Conservation (phyloP, 805 yeast species). For the Ogataea wickerhamii region DNA sequence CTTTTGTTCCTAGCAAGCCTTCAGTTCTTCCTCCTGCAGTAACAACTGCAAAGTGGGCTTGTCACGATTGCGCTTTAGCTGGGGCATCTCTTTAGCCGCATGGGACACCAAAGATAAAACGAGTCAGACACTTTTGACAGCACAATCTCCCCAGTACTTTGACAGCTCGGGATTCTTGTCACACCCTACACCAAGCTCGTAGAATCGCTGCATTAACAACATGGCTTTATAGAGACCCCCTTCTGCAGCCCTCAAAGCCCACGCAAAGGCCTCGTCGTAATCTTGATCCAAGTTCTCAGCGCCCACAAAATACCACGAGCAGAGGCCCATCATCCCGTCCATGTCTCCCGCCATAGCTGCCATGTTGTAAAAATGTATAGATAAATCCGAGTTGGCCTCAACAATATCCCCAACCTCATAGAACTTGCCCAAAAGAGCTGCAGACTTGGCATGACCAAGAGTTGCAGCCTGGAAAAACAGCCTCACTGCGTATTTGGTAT, state of each 20-base stretch:
- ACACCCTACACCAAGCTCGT: conserved; percentile 87
- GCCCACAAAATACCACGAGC: conserved; percentile 96
- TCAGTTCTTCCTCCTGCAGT: no score
- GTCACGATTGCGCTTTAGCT: no score
- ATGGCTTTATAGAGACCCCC: conserved; percentile 78
- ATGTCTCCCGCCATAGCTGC: conserved; percentile 90
- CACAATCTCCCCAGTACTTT: conserved; percentile 69
- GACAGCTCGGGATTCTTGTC: conserved; percentile 54
- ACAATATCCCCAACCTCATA: conserved; percentile 80
- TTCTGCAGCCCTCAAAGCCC: conserved; percentile 88
- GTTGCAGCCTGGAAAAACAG: conserved; percentile 86
- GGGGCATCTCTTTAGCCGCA: no score
- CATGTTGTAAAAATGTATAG: conserved; percentile 88
- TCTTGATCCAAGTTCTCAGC: conserved; percentile 81
- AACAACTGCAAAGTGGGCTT: no score
- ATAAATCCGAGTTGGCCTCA: conserved; percentile 74
- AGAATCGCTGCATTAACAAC: conserved; percentile 77
- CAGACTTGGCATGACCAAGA: conserved; percentile 78
- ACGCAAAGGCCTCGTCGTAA: conserved; percentile 83
- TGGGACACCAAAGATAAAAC: no score
- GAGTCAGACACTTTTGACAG: no score
- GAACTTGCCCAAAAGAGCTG: conserved; percentile 72
- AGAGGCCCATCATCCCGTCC: conserved; percentile 84
- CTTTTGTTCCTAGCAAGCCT: no score
- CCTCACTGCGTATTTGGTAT: conserved; percentile 78